phyloP scores from a whole-genome alignment of 495 filamentous ascomycete genomes.

The Xanthoparmelia taractica region DNA sequence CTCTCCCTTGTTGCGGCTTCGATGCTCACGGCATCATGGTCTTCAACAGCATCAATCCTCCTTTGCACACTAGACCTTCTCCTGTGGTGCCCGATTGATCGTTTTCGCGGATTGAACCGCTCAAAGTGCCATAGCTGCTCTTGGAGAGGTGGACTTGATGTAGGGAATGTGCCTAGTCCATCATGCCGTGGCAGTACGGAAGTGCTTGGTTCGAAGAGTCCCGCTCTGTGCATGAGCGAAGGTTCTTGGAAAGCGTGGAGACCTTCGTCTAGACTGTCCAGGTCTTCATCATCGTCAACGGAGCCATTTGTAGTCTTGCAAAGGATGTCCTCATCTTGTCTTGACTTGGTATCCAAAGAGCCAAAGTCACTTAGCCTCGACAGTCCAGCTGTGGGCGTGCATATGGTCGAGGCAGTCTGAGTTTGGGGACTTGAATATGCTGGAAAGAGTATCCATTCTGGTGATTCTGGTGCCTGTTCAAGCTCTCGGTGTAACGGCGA shows the following conservation, averaged over 20 bases:
- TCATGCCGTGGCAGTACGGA: conserved; percentile 83
- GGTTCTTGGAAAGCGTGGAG: conserved; percentile 73
- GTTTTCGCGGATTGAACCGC: conserved; percentile 62
- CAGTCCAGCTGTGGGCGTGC: conserved; percentile 63
- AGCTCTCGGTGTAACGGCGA: conserved; percentile 36
- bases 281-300: conserved; percentile 64
- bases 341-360: conserved; percentile 54
- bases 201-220: conserved; percentile 42
- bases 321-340: conserved; percentile 41
- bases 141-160: conserved; percentile 50
- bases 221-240: conserved; percentile 46
- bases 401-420: conserved; percentile 63
- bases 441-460: conserved; percentile 95
- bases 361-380: conserved; percentile 81
- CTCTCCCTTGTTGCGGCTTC: conserved; percentile 64
- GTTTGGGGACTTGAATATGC: conserved; percentile 56
- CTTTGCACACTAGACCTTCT: conserved; percentile 55
- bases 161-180: conserved; percentile 76
- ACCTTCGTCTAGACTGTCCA: conserved; percentile 87
- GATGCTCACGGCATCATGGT: conserved; percentile 48
- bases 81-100: conserved; percentile 32
- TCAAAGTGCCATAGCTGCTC: conserved; percentile 83
- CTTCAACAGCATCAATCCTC: conserved; percentile 56
- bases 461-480: conserved; percentile 75
- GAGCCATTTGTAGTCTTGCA: conserved; percentile 46